Conservation (phyloP, 2,329 filamentous ascomycete species). For the Coleophoma cylindrospora region DNA sequence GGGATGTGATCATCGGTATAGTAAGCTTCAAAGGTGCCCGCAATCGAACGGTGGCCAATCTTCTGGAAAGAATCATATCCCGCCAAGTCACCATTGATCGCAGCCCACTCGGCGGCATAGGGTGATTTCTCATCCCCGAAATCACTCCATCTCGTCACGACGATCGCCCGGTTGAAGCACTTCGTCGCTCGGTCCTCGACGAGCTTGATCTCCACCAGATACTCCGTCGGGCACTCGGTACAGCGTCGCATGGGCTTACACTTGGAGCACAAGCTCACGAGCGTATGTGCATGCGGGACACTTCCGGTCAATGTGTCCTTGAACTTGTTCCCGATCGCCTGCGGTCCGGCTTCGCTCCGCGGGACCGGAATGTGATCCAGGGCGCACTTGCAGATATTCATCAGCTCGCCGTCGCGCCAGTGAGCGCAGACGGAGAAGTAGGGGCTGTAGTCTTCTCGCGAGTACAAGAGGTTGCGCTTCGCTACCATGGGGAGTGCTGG, state of each 20-base stretch:
- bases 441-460: slow-evolving; percentile 53
- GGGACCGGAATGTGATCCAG: slow-evolving; percentile 48
- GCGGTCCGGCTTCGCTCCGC: slow-evolving; percentile 18
- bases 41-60: slow-evolving; percentile 49
- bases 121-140: slow-evolving; percentile 49
- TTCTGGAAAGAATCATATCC: slow-evolving; percentile 47
- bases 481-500: slow-evolving; percentile 44
- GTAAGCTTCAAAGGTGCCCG: slow-evolving; percentile 53
- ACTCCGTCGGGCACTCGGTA: slow-evolving; percentile 57
- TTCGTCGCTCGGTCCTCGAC: slow-evolving; percentile 46
- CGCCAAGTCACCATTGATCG: slow-evolving; percentile 40
- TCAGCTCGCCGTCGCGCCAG: slow-evolving; percentile 56
- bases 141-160: slow-evolving; percentile 58
- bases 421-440: slow-evolving; percentile 59
- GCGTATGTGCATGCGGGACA: slow-evolving; percentile 29
- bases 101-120: slow-evolving; percentile 46
- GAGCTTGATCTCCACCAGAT: slow-evolving; percentile 54
- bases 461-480: slow-evolving; percentile 52
- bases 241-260: slow-evolving; percentile 57
- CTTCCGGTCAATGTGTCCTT: slow-evolving; percentile 16
- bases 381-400: slow-evolving; percentile 56
- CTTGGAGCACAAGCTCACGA: slow-evolving; percentile 45
- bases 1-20: slow-evolving; percentile 48
- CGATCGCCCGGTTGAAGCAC: slow-evolving; percentile 53
- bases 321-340: slow-evolving; percentile 27